Conservation (phyloP, 148 eudicot species). For the Rhododendron mucronatum region DNA sequence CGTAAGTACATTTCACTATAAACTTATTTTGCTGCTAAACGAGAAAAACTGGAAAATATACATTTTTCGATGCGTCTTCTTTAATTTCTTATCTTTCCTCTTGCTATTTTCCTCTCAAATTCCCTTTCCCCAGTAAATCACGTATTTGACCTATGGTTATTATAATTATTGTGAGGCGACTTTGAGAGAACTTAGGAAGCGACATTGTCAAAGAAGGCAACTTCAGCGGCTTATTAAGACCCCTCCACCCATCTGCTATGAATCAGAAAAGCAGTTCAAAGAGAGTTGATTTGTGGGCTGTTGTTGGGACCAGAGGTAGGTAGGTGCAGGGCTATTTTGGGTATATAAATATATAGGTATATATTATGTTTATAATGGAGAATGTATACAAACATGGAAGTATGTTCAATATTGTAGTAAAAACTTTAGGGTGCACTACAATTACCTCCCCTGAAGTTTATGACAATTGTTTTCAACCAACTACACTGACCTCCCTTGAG, state of each 20-base stretch:
- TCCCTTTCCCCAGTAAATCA: background rate
- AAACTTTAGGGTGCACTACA: no score
- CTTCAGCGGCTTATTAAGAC: constrained; percentile 2
- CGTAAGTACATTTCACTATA: background rate
- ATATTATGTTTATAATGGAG: background rate
- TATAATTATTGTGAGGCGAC: background rate
- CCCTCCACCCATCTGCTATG: background rate
- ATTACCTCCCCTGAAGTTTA: background rate
- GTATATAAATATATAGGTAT: background rate
- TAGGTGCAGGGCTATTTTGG: background rate
- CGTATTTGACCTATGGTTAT: background rate
- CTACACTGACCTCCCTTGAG: background rate
- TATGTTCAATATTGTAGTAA: no score
- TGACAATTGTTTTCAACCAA: no score
- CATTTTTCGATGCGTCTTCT: background rate
- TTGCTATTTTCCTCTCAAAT: background rate
- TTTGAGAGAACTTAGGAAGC: background rate
- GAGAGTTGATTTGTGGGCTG: background rate
- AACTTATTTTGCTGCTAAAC: background rate
- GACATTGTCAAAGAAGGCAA: background rate
- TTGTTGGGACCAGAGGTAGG: background rate
- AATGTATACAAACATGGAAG: background rate
- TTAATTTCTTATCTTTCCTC: background rate
- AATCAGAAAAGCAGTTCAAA: background rate
- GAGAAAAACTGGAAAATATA: background rate